Base-by-base conservation (phyloP, 2,329 filamentous ascomycete genomes). In the Pestalotiopsis sp. region DNA sequence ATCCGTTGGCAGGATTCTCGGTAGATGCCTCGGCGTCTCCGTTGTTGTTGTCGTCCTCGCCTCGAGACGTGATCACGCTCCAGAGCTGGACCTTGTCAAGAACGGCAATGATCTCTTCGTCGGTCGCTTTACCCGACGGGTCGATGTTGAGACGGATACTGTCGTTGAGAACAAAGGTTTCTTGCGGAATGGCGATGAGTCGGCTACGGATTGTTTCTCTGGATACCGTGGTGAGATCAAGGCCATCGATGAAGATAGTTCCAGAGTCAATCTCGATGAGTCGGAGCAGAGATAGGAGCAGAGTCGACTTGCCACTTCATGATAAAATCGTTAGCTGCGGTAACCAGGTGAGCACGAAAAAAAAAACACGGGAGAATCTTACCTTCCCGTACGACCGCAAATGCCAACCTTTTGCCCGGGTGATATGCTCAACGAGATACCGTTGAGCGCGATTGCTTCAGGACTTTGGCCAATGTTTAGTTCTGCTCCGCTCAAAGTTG, bases 371-470 rank as follows among this genome's bases (percentile, higher is more conserved):
- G 11, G 31, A 36, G 6, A 36, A 25, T 7, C n/a, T 45, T 31
- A 49, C 49, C 45, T 63, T 60, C 66, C 66, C 14, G 66, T 68
- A 11, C 66, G 60, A 14, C 66, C 66, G 27, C 66, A 68, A 36
- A 64, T 65, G 20, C 66, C 62, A 11, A 68, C 62, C 25, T 65
- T 68, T 25, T 68, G 66, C 17, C 66, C 66, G 2, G 66, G 45
- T 12, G 31, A 59, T 23, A 68, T 64, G 13, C 59, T 66, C 23
- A 66, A 13, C 7, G 52, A 60, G 31, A 66, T 66, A 11, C 45
- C 57, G 13, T 66, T 66, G 0, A 66, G 31, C 12, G 49, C 61
- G 20, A 45, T 65, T n/a, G 45, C n/a, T 31, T 68, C 20, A 64
- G 36, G 49, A 31, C 61, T 68, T 17, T 39, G 17, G 20, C 14